Conservation (phyloP, 2,329 filamentous ascomycete genomes). For the Fusarium sp. region DNA sequence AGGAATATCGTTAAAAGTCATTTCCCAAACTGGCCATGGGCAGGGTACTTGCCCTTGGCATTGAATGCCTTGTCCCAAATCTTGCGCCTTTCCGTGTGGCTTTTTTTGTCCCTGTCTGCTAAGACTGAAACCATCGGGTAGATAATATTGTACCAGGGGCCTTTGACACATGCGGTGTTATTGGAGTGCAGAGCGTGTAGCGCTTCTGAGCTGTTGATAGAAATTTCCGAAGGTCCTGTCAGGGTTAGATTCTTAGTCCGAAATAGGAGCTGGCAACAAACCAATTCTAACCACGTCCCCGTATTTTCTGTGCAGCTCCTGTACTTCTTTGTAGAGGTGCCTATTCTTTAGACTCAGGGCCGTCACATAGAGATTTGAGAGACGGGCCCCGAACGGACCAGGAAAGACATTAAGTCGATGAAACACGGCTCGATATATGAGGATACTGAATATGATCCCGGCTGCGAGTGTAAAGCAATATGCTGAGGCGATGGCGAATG, state of each 20-base stretch:
- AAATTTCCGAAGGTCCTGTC: slow-evolving; percentile 2
- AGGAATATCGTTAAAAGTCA: slow-evolving; percentile 8
- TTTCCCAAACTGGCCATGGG: neutral
- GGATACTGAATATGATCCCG: neutral
- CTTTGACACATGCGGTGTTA: slow-evolving; percentile 41
- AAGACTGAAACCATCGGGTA: slow-evolving; percentile 48
- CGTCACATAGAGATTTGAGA: slow-evolving; percentile 1
- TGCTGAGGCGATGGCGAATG: neutral
- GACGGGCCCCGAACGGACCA: neutral
- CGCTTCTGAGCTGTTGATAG: neutral
- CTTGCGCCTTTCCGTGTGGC: slow-evolving; percentile 49
- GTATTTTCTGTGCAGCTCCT: slow-evolving; percentile 4
- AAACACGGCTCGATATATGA: neutral
- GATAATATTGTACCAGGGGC: slow-evolving; percentile 50
- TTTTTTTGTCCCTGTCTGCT: slow-evolving; percentile 47
- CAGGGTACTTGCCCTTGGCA: slow-evolving; percentile 38
- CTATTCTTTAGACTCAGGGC: neutral
- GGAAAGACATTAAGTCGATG: slow-evolving; percentile 5
- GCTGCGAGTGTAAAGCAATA: neutral
- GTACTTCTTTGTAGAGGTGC: neutral
- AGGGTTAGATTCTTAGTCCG: neutral
- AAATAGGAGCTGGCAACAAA: neutral
- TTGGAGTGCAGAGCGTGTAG: neutral
- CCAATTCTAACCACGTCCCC: slow-evolving; percentile 2
- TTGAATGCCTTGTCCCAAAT: slow-evolving; percentile 51